These are phyloP conservation scores for Meira miltonrushii DNA, from an alignment of 1,284 basidiomycete species.

Conservation along the genomic window DNA sequence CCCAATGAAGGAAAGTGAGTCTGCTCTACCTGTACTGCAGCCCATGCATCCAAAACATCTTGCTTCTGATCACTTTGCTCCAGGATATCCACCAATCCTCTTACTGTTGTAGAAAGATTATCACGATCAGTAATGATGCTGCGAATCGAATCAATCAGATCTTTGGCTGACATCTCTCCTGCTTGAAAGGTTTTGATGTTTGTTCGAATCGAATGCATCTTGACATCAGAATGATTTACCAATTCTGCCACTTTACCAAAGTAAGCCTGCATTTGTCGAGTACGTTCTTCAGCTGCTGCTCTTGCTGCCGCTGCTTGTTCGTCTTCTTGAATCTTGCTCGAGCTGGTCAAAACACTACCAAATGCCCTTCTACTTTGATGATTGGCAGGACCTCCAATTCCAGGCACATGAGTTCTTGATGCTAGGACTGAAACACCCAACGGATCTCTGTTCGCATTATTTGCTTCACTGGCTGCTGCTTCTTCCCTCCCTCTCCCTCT, in stretches of 20 bases:
- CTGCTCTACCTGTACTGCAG: slow-evolving; percentile 76
- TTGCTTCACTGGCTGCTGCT: slow-evolving; percentile 9
- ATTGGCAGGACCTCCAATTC: slow-evolving; percentile 30
- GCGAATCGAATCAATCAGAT: slow-evolving; percentile 81
- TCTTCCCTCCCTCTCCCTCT: slow-evolving; percentile 1
- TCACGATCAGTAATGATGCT: slow-evolving; percentile 64
- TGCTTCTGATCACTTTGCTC: slow-evolving; percentile 68
- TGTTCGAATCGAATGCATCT: slow-evolving; percentile 70
- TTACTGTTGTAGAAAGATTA: slow-evolving; percentile 58
- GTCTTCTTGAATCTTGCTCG: slow-evolving; percentile 14
- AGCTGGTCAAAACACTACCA: slow-evolving; percentile 23
- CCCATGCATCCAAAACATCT: slow-evolving; percentile 71
- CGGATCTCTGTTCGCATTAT: slow-evolving; percentile 18
- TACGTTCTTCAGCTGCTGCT: not conserved
- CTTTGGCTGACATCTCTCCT: slow-evolving; percentile 73
- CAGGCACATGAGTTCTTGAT: slow-evolving; percentile 54
- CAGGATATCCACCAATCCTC: slow-evolving; percentile 58
- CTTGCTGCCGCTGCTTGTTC: slow-evolving; percentile 13
- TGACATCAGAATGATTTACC: slow-evolving; percentile 63
- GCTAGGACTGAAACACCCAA: slow-evolving; percentile 26
- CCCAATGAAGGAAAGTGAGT: slow-evolving; percentile 43
- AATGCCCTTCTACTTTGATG: slow-evolving; percentile 29
- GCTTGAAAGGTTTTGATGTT: slow-evolving; percentile 73
- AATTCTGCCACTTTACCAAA: slow-evolving; percentile 65
- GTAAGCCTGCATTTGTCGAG: slow-evolving; percentile 63